phyloP scores from a whole-genome alignment of 2,329 filamentous ascomycete genomes.

The Xylariales sp. region DNA sequence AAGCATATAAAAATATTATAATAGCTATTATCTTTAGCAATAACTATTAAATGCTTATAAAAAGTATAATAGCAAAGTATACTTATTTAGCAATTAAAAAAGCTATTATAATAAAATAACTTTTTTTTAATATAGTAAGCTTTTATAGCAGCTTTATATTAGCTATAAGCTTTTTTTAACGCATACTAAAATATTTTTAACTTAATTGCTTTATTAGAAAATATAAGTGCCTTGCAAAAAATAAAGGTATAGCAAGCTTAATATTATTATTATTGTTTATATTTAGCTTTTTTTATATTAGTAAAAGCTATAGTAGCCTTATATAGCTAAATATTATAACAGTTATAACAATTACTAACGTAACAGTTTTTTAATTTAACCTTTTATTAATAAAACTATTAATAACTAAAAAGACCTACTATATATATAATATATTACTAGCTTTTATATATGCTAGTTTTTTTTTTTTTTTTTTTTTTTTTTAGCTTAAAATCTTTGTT shows the following conservation, averaged over 20 bases:
- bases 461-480: too few relatives aligned
- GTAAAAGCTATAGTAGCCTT: too few relatives aligned
- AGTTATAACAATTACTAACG: too few relatives aligned
- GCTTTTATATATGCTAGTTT: too few relatives aligned
- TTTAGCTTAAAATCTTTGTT: too few relatives aligned
- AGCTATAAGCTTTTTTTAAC: constrained; percentile 9
- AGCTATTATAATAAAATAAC: not conserved
- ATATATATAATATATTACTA: too few relatives aligned
- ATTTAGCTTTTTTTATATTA: constrained; percentile 7
- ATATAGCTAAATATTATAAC: too few relatives aligned
- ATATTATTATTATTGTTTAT: not conserved
- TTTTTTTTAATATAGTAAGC: constrained; percentile 1
- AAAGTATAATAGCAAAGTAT: not conserved
- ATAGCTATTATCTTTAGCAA: not conserved
- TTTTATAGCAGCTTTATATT: constrained; percentile 2
- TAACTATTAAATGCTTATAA: not conserved
- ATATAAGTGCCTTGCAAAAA: not conserved
- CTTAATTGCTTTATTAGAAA: not conserved
- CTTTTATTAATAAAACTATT: too few relatives aligned
- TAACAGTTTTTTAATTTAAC: too few relatives aligned
- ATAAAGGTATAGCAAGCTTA: not conserved
- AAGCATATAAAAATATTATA: too few relatives aligned
- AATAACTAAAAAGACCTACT: too few relatives aligned
- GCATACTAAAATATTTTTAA: not conserved
- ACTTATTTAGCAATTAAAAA: not conserved